Percentiles rank a stretch among this genome's conserved stretches.
These are phyloP conservation scores for Epichloe coenophiala DNA, from an alignment of 2,329 filamentous ascomycete genomes.

Conservation along the genomic window DNA sequence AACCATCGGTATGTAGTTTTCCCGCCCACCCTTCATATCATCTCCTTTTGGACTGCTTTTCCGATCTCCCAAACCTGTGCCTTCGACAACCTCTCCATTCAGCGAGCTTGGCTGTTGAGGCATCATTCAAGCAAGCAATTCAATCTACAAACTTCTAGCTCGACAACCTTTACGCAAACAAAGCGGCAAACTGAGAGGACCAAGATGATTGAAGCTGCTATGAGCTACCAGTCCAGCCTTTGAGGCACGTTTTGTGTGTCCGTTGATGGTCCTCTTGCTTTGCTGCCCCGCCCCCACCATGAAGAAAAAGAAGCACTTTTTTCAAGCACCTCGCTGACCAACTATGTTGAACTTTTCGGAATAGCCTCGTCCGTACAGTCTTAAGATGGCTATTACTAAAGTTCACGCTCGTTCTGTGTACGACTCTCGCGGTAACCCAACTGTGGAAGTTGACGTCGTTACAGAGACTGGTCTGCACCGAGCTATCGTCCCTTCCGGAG, in stretches of 20 bases:
- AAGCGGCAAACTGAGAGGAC: neutral
- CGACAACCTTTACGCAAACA: neutral
- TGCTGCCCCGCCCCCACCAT: conserved; percentile 6
- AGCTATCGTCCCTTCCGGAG: conserved; percentile 92
- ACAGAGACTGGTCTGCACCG: conserved; percentile 94
- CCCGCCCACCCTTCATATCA: neutral
- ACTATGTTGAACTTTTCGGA: neutral
- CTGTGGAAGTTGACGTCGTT: conserved; percentile 94
- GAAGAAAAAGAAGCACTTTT: neutral
- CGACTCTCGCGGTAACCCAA: conserved; percentile 97
- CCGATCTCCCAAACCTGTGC: neutral
- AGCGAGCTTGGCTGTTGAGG: conserved; percentile 1
- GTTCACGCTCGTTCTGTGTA: conserved; percentile 90
- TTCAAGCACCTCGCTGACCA: conserved; percentile 1
- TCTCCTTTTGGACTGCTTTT: neutral
- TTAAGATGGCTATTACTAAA: conserved; percentile 79
- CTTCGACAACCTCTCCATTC: neutral
- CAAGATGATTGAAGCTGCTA: neutral
- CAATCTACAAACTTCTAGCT: neutral
- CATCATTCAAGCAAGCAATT: neutral
- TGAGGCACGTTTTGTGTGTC: neutral
- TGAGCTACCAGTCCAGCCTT: neutral
- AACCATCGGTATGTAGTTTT: neutral
- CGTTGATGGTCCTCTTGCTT: neutral
- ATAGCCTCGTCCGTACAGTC: conserved; percentile 1